These are phyloP conservation scores for Xerocomus spinulosus DNA, from an alignment of 768 basidiomycete species.

Conservation along the genomic window DNA sequence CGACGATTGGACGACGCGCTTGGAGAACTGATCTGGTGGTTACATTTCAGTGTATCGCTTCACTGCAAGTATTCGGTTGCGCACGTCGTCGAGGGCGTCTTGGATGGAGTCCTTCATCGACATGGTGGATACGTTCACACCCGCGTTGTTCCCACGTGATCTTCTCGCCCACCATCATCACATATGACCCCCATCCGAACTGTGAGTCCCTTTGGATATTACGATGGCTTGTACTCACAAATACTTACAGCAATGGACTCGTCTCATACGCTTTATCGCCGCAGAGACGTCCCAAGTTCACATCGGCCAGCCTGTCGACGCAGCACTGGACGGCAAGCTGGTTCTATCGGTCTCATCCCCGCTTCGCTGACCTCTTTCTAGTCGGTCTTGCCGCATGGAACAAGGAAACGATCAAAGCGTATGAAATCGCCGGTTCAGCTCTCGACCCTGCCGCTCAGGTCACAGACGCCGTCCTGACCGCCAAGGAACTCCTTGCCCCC, in stretches of 20 bases:
- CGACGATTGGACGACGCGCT: constrained; percentile 50
- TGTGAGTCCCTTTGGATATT: constrained; percentile 31
- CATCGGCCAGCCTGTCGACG: constrained; percentile 71
- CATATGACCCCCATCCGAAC: constrained; percentile 63
- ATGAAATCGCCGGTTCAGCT: constrained; percentile 67
- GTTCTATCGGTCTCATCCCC: not conserved
- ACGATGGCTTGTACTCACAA: not conserved
- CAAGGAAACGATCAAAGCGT: constrained; percentile 55
- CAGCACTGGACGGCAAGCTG: constrained; percentile 55
- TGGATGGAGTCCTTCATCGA: constrained; percentile 48
- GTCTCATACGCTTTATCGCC: constrained; percentile 79
- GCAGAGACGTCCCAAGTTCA: constrained; percentile 70
- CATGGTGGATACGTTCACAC: not conserved
- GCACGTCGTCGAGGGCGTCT: constrained; percentile 65
- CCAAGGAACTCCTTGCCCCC: constrained; percentile 65
- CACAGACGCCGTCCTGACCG: constrained; percentile 59
- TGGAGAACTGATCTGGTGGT: constrained; percentile 58
- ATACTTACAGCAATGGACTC: constrained; percentile 49
- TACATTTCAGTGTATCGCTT: constrained; percentile 8
- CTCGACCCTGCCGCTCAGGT: constrained; percentile 65
- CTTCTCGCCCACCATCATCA: constrained; percentile 11
- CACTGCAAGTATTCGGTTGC: constrained; percentile 18
- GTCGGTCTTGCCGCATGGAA: constrained; percentile 57
- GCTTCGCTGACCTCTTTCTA: constrained; percentile 26
- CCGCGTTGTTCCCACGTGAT: constrained; percentile 31